Evolutionary conservation across 208 protist genomes (phyloP).

Genomic region (Crithidia fasciculata): DNA sequence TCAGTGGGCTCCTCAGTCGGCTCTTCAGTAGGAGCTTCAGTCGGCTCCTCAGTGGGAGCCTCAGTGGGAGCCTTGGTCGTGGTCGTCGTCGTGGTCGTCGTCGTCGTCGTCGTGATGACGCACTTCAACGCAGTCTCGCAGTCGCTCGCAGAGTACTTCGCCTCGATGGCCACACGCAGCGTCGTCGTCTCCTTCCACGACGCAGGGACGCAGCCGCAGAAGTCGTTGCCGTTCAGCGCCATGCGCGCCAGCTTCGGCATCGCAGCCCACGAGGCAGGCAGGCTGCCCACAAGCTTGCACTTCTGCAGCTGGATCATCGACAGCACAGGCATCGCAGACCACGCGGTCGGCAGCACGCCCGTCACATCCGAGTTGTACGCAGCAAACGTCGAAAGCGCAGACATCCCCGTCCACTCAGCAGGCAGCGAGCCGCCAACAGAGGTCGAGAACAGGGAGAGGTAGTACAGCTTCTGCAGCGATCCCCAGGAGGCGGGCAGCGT

Average conservation of each 20-base stretch:
- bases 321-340: not conserved
- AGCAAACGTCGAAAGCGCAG: not conserved
- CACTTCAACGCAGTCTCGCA: slow-evolving; percentile 1
- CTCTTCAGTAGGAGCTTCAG: too few relatives aligned
- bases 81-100: not conserved
- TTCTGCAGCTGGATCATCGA: not conserved
- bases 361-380: not conserved
- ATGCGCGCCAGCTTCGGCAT: not conserved
- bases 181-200: not conserved
- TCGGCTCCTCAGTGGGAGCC: too few relatives aligned
- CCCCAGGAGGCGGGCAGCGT: slow-evolving; percentile 2
- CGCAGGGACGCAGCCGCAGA: not conserved
- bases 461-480: not conserved
- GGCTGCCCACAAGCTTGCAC: not conserved
- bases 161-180: slow-evolving; percentile 2
- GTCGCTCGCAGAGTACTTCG: slow-evolving; percentile 6
- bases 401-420: not conserved
- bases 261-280: slow-evolving; percentile 1
- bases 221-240: not conserved
- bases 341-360: not conserved
- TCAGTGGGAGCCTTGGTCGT: not conserved
- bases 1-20: too few relatives aligned
- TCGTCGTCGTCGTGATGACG: not conserved
- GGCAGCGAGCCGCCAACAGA: slow-evolving; percentile 1
- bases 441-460: not conserved